phyloP scores from a whole-genome alignment of 1,284 basidiomycete genomes.

The Leccinum fallax region DNA sequence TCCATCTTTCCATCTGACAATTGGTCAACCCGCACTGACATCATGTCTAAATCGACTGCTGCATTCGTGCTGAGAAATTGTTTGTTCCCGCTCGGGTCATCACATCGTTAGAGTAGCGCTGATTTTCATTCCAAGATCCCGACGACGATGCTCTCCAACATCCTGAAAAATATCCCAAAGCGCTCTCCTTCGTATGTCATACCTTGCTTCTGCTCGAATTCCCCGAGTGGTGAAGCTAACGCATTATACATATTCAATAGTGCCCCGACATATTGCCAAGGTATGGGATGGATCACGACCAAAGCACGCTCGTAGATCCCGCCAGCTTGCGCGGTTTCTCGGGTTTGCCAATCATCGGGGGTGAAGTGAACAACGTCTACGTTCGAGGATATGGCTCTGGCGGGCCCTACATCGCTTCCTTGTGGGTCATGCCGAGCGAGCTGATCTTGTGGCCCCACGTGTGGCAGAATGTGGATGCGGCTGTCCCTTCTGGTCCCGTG shows the following conservation, averaged over 20 bases:
- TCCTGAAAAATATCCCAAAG: constrained; percentile 13
- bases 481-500: constrained; percentile 5
- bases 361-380: constrained; percentile 15
- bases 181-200: constrained; percentile 10
- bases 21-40: neutral
- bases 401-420: constrained; percentile 8
- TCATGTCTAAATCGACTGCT: neutral
- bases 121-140: constrained; percentile 8
- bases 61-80: constrained; percentile 12
- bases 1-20: neutral
- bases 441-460: constrained; percentile 16
- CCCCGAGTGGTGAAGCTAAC: neutral
- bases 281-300: constrained; percentile 5
- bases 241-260: neutral
- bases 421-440: constrained; percentile 15
- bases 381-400: constrained; percentile 13
- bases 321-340: constrained; percentile 15
- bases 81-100: neutral
- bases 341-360: constrained; percentile 14
- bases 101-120: neutral
- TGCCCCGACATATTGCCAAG: constrained; percentile 18
- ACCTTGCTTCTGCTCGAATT: neutral
- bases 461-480: neutral
- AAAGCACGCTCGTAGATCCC: neutral
- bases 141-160: constrained; percentile 9